Base-by-base conservation (phyloP, 495 filamentous ascomycete genomes). In the Staphylotrichum tortipilum region DNA sequence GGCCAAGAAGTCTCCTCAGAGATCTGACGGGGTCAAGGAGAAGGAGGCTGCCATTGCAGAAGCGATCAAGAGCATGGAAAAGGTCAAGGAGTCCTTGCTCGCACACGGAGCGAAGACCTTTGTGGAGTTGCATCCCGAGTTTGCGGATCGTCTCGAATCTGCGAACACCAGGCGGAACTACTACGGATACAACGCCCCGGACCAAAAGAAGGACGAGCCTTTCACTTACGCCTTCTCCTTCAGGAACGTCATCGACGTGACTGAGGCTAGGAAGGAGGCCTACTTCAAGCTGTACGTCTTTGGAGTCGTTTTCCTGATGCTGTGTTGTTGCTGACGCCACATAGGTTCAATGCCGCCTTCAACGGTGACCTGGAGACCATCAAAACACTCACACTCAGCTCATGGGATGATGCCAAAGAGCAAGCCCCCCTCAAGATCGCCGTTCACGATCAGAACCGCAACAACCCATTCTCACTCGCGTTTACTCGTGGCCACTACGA, bases 341-440 rank as follows among this genome's bases (percentile, higher is more conserved):
- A 4, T n/a, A 74, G 71, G 11, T 87, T 85, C 47, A 76, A 88
- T 58, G 84, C 85, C 9, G 79, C 78, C 1, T 88, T 82, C 81
- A 49, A 44, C n/a, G 82, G 82, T 3, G 79, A 90, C 55, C 35
- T 83, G 1, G 68, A 74, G 0, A 80, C 67, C 3, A 74, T 83
- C 61, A 79, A 80, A 55, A 56, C 50, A 3, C 53, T 77, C 28
- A 75, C 73, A 12, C 51, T 76, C 17, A 57, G 59, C 14, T 57
- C 70, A 21, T 79, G 72, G 68, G 65, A 50, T 55, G 58, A 44
- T 53, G 77, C 69, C 64, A 68, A 64, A 23, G 61, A 74, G 24
- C 64, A 78, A 33, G 52, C 64, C 1, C 82, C 85, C 0, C 68
- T 87, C 6, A 70, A 79, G 54, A 78, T 91, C 36, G 76, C 83